Percentiles rank a stretch among this genome's conserved stretches.
These are phyloP conservation scores for Talaromyces sp. DNA, from an alignment of 2,329 filamentous ascomycete species.

Conservation along the genomic window DNA sequence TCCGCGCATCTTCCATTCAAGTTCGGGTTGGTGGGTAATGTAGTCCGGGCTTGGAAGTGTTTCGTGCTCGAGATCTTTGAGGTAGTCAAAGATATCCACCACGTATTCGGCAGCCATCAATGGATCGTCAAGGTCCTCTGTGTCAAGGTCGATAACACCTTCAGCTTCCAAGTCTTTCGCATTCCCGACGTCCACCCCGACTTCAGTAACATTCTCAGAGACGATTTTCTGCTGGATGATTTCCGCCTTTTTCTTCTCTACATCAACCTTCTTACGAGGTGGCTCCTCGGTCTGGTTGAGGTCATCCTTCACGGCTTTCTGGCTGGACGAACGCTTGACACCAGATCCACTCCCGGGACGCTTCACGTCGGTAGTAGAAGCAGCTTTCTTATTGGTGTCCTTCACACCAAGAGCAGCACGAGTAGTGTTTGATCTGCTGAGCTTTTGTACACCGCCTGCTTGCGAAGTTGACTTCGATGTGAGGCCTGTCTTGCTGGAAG, in stretches of 20 bases:
- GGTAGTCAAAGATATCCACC: conserved; percentile 93
- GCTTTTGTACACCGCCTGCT: conserved; percentile 76
- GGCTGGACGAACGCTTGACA: conserved; percentile 55
- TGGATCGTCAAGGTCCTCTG: conserved; percentile 85
- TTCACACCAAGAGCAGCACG: conserved; percentile 62
- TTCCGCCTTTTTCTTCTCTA: conserved; percentile 43
- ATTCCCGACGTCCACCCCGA: conserved; percentile 30
- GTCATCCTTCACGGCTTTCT: conserved; percentile 58
- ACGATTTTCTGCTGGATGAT: conserved; percentile 33
- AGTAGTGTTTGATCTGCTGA: conserved; percentile 54
- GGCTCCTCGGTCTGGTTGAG: conserved; percentile 56
- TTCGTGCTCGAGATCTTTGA: conserved; percentile 74
- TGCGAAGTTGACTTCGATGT: conserved; percentile 73
- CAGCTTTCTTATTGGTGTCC: conserved; percentile 59
- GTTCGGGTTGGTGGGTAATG: conserved; percentile 88
- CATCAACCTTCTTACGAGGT: conserved; percentile 60
- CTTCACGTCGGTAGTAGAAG: conserved; percentile 56
- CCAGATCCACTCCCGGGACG: conserved; percentile 68
- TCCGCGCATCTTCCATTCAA: conserved; percentile 98
- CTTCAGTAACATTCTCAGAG: conserved; percentile 28
- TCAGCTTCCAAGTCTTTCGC: conserved; percentile 37
- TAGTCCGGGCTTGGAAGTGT: conserved; percentile 87
- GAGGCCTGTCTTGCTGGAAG: conserved; percentile 56
- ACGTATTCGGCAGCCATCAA: conserved; percentile 98
- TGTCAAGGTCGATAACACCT: conserved; percentile 60